Conservation (phyloP, 352 stramenopile species). For the Peronosclerospora sorghi region DNA sequence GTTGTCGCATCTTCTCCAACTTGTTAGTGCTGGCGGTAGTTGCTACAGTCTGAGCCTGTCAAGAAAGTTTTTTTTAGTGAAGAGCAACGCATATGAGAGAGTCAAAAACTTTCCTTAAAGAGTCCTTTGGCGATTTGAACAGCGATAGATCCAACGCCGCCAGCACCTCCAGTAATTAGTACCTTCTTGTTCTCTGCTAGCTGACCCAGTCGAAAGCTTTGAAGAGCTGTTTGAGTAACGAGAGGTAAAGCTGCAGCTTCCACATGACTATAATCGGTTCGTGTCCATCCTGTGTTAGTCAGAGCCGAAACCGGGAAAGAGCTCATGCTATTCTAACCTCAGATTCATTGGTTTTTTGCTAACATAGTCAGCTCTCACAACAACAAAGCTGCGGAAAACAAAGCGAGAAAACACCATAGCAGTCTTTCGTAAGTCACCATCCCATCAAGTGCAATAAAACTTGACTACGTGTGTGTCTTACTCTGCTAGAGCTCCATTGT, state of each 20-base stretch:
- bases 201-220: slow-evolving; percentile 35
- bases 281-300: background rate
- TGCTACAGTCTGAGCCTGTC: slow-evolving; percentile 47
- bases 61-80: background rate
- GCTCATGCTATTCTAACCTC: slow-evolving; percentile 18
- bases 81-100: background rate
- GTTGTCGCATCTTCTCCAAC: slow-evolving; percentile 44
- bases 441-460: background rate
- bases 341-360: slow-evolving; percentile 59
- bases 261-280: slow-evolving; percentile 26
- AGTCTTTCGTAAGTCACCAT: background rate
- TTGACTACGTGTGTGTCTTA: slow-evolving; percentile 5
- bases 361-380: slow-evolving; percentile 44
- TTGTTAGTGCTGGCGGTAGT: slow-evolving; percentile 64
- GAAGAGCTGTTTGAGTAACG: slow-evolving; percentile 37
- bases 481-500: slow-evolving; percentile 58
- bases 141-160: slow-evolving; percentile 54
- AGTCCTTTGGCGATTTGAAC: slow-evolving; percentile 68
- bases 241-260: slow-evolving; percentile 60
- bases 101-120: slow-evolving; percentile 37
- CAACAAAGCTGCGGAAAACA: slow-evolving; percentile 26
- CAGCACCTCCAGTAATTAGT: slow-evolving; percentile 57
- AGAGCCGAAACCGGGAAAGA: background rate
- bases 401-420: background rate
- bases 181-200: slow-evolving; percentile 58